Base-by-base conservation (phyloP, 371 early-diverging fungal genomes). In the Rhizopus arrhizus region DNA sequence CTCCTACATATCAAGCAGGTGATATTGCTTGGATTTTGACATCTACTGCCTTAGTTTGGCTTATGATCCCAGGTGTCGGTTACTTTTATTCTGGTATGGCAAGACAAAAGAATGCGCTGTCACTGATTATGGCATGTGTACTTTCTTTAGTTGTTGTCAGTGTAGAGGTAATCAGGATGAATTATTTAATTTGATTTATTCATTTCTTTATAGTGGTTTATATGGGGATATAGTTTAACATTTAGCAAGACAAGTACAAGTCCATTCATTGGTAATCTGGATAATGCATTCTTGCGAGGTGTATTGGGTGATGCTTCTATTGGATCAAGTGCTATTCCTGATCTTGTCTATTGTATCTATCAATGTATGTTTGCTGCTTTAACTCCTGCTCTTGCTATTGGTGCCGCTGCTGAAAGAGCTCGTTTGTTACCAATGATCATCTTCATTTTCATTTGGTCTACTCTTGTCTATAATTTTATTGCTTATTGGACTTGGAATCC, bases 401-500 rank as follows among this genome's bases (percentile, higher is more conserved):
- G 97, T 35, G 87, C 94, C 8, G 61, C 61, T 53, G 95, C 95
- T 32, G 95, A 95, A 68, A 89, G 96, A 56, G 84, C 89, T 53
- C 89, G 95, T 42, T 77, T 96, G 35, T 58, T 96, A 28, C 97
- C 97, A 0, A 74, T 90, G 53, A 83, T 92, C 46, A 74, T 95
- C 53, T 97, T 95, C 65, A 85, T 95, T 61, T 93, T 97, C 68
- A 78, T 95, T 50, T 97, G 96, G 96, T 82, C 92, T 0, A 95
- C 96, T 1, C 49, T 95, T 43, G 93, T 95, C 5, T 97, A 97
- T 68, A 84, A 91, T 63, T 81, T 85, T 40, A 86, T 91, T 53
- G 95, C 95, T 33, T 94, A 89, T 80, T 95, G 95, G 95, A 90
- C 92, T n/a, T 96, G 96, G 96, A 82, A 81, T 13, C 73, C 79